These are phyloP conservation scores for Tulasnella calospora DNA, from an alignment of 768 basidiomycete species.

Conservation along the genomic window DNA sequence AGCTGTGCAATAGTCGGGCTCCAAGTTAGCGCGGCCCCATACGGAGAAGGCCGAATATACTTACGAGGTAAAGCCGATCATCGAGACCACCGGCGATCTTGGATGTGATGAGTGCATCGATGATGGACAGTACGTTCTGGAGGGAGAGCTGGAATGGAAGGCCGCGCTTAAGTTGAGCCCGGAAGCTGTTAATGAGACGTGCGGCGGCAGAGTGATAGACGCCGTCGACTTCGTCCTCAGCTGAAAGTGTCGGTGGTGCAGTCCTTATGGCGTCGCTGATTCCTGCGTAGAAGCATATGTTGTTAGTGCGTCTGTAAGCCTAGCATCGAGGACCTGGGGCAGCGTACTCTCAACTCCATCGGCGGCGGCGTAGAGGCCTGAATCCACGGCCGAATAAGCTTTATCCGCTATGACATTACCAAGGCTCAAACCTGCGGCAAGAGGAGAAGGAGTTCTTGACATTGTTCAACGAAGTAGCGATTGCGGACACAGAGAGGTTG, in stretches of 20 bases:
- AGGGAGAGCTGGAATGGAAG: background rate
- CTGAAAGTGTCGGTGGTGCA: background rate
- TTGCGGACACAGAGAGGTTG: no score
- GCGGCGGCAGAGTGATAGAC: constrained; percentile 2
- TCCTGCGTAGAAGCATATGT: background rate
- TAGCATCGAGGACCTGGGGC: background rate
- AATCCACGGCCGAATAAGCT: background rate
- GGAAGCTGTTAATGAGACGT: background rate
- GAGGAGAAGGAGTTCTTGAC: background rate
- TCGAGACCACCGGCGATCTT: constrained; percentile 44
- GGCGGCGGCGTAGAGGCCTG: background rate
- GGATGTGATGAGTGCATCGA: constrained; percentile 2
- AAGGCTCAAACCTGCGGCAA: background rate
- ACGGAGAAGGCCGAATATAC: constrained; percentile 30
- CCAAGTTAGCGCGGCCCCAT: background rate
- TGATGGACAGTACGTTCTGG: background rate
- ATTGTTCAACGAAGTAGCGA: background rate
- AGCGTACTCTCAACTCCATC: background rate
- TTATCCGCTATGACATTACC: background rate
- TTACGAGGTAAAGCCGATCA: constrained; percentile 69
- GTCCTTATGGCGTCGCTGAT: background rate
- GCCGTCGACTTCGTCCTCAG: constrained; percentile 9
- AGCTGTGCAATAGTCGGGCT: constrained; percentile 35
- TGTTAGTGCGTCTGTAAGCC: background rate
- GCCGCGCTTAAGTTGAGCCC: constrained; percentile 5